phyloP scores from a whole-genome alignment of 1,284 basidiomycete genomes.

The Wolfiporia cocos region DNA sequence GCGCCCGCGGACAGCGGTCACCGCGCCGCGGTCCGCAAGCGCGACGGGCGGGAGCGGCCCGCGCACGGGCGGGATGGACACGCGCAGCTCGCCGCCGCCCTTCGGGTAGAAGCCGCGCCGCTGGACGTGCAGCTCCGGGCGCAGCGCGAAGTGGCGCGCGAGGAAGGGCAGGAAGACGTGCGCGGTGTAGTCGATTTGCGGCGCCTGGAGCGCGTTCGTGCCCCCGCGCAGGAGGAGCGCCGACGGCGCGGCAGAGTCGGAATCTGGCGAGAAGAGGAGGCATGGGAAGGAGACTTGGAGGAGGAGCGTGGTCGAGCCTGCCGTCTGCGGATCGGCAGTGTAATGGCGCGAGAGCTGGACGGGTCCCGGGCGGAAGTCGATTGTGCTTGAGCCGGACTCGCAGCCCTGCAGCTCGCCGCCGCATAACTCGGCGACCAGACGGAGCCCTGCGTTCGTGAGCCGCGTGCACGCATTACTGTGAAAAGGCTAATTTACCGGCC shows the following conservation, averaged over 20 bases:
- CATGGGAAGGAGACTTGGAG: slow-evolving; percentile 67
- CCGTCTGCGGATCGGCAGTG: slow-evolving; percentile 57
- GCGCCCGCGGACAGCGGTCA: slow-evolving; percentile 44
- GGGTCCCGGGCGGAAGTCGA: slow-evolving; percentile 47
- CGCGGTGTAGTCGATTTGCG: slow-evolving; percentile 65
- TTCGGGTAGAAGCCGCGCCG: slow-evolving; percentile 63
- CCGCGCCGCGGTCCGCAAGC: slow-evolving; percentile 46
- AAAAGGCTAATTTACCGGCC: slow-evolving; percentile 38
- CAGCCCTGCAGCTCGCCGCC: slow-evolving; percentile 46
- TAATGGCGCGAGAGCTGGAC: slow-evolving; percentile 40
- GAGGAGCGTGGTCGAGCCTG: slow-evolving; percentile 62
- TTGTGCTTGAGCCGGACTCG: slow-evolving; percentile 37
- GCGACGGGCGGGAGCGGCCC: slow-evolving; percentile 40
- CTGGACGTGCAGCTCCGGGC: slow-evolving; percentile 37
- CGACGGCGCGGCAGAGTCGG: slow-evolving; percentile 22
- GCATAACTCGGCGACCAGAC: slow-evolving; percentile 54
- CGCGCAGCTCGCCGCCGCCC: slow-evolving; percentile 56
- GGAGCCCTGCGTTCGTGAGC: slow-evolving; percentile 38
- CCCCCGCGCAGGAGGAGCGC: slow-evolving; percentile 55
- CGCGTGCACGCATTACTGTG: neutral
- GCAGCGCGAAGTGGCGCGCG: slow-evolving; percentile 43
- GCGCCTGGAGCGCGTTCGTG: slow-evolving; percentile 61
- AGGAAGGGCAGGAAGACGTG: slow-evolving; percentile 63
- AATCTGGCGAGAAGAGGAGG: slow-evolving; percentile 43
- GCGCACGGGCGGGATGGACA: slow-evolving; percentile 34